Base-by-base conservation (phyloP, 2,329 filamentous ascomycete species). In the Orbilia javanica region DNA sequence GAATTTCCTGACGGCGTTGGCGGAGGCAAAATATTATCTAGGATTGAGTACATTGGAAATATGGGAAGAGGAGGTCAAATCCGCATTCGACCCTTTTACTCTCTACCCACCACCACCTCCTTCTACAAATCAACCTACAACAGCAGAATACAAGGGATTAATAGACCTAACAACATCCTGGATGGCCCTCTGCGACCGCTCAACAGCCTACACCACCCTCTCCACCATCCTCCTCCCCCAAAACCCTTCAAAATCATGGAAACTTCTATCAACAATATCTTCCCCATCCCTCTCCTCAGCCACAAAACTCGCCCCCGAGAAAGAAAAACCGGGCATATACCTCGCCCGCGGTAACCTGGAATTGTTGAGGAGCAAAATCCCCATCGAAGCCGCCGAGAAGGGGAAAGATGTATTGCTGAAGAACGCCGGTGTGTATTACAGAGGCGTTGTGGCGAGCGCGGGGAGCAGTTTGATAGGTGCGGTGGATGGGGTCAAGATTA, bases 281-380 rank as follows among this genome's bases (percentile, higher is more conserved):
- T 74, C 81, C 18, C 71, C 79, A 1, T 42, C 65, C 25, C 66
- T 81, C 18, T 69, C 67, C 5, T 57, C 50, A 0, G 81, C 81
- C 3, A 79, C 79, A n/a, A 80, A 76, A 25, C 27, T 81, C 7
- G 68, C 79, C 15, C 80, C 80, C n/a, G 39, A 66, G 3, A 73
- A 69, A n/a, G 53, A 60, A 66, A 79, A 72, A 62, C 64, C 48
- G 71, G 77, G 72, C 60, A 63, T 81, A 31, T 80, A 81, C 68
- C 69, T 81, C 46, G 81, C 80, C 15, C 79, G 80, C 8, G 81
- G 80, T 2, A 80, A 81, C 48, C 64, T 80, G 13, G 81, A 81
- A 31, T 63, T 81, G 34, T n/a, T 81, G n/a, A 73, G 80, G 25
- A 75, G 73, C 20, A 75, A 57, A 48, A 64, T 81, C 6, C 67